Conservation (phyloP, 805 yeast species). For the Kuraishia floccosa region DNA sequence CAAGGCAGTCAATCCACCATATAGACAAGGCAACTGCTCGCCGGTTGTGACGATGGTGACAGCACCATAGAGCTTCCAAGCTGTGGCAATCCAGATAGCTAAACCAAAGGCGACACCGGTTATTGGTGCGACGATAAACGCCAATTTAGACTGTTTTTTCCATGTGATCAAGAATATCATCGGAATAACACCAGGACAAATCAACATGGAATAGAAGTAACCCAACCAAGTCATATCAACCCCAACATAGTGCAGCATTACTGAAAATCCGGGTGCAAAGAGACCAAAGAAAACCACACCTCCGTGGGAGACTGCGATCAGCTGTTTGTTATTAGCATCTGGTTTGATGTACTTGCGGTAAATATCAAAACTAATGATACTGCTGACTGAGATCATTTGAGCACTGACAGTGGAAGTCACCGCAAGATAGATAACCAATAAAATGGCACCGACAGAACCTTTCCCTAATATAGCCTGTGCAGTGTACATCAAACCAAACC, state of each 20-base stretch:
- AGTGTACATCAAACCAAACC: slow-evolving; percentile 66
- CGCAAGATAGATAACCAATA: slow-evolving; percentile 80
- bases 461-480: slow-evolving; percentile 79
- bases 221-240: slow-evolving; percentile 63
- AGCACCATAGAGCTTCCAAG: too few species aligned
- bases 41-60: too few species aligned
- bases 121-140: too few species aligned
- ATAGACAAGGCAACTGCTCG: too few species aligned
- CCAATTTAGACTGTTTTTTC: too few species aligned
- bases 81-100: too few species aligned
- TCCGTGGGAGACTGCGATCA: slow-evolving; percentile 58
- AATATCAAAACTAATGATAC: slow-evolving; percentile 77
- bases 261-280: slow-evolving; percentile 75
- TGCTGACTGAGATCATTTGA: slow-evolving; percentile 79
- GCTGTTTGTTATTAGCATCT: slow-evolving; percentile 59
- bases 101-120: too few species aligned
- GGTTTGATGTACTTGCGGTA: slow-evolving; percentile 77
- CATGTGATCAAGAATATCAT: slow-evolving; percentile 22
- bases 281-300: slow-evolving; percentile 47
- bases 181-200: slow-evolving; percentile 26
- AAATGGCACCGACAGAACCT: slow-evolving; percentile 80
- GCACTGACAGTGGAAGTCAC: slow-evolving; percentile 90
- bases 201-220: slow-evolving; percentile 47
- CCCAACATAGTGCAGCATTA: slow-evolving; percentile 73
- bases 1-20: too few species aligned